These are phyloP conservation scores for Cicer cuneatum DNA, from an alignment of 306 rosid genomes.

Conservation along the genomic window DNA sequence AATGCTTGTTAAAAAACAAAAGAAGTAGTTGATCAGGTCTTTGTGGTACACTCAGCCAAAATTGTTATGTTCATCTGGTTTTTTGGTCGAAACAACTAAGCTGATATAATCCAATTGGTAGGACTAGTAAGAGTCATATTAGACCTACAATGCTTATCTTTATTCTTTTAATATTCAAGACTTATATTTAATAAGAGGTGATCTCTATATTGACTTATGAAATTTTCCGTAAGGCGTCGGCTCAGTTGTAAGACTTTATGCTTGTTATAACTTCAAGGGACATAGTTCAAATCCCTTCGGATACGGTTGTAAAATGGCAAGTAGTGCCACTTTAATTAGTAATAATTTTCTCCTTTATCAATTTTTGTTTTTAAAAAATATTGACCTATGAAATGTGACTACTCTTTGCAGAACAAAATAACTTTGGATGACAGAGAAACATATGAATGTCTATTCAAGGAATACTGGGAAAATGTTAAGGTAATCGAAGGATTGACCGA, in stretches of 20 bases:
- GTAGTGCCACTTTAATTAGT: too few species aligned
- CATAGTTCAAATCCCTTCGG: too few species aligned
- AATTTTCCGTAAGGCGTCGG: too few species aligned
- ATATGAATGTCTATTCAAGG: constrained; percentile 74
- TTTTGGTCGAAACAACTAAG: constrained; percentile 3
- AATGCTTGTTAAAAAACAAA: background rate
- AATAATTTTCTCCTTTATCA: too few species aligned
- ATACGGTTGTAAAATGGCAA: too few species aligned
- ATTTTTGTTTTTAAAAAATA: too few species aligned
- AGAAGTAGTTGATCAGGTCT: constrained; percentile 2
- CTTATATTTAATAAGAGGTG: constrained; percentile 15
- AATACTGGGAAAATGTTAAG: constrained; percentile 76
- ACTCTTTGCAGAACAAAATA: constrained; percentile 57
- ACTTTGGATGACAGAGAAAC: constrained; percentile 63
- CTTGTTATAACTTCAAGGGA: too few species aligned
- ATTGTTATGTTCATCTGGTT: background rate
- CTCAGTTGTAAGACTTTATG: too few species aligned
- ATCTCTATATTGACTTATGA: background rate
- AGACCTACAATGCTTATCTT: background rate
- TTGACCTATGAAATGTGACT: constrained; percentile 21
- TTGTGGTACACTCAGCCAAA: constrained; percentile 2
- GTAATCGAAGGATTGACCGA: constrained; percentile 57
- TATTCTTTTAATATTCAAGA: background rate
- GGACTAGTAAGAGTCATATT: constrained; percentile 12
- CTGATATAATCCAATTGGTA: constrained; percentile 11